Evolutionary conservation across 495 filamentous ascomycete genomes (phyloP).

Genomic region (Tuber borchii): DNA sequence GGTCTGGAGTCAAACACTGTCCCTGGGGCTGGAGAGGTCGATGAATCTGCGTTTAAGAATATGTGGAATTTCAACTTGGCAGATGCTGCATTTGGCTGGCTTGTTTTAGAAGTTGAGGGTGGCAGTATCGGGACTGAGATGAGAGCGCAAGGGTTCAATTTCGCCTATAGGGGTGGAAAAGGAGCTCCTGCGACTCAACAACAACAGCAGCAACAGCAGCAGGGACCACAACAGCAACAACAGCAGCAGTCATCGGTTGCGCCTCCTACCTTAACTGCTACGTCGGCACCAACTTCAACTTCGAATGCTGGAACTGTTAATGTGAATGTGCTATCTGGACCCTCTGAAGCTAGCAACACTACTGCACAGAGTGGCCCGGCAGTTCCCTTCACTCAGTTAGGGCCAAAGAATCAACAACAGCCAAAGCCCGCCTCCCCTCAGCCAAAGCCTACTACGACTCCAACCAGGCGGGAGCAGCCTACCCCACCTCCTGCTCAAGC

Average conservation of each 20-base stretch:
- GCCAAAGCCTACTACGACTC: constrained; percentile 43
- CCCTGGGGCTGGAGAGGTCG: constrained; percentile 69
- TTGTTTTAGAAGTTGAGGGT: constrained; percentile 88
- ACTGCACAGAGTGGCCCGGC: constrained; percentile 37
- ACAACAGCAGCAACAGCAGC: constrained; percentile 22
- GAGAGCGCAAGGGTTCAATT: constrained; percentile 98
- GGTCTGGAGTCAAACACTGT: constrained; percentile 66
- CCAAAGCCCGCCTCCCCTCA: constrained; percentile 42
- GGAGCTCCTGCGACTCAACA: constrained; percentile 36
- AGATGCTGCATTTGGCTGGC: constrained; percentile 92
- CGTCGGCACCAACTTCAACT: constrained; percentile 45
- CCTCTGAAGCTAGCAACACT: constrained; percentile 18
- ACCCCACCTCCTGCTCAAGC: constrained; percentile 48
- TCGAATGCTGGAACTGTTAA: constrained; percentile 41
- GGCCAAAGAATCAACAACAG: constrained; percentile 42
- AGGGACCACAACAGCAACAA: constrained; percentile 22
- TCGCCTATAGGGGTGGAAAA: constrained; percentile 77
- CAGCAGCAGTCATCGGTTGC: constrained; percentile 41
- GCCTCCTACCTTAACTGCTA: constrained; percentile 43
- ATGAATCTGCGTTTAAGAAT: constrained; percentile 99
- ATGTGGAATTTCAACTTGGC: constrained; percentile 99
- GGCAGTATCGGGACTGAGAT: constrained; percentile 97
- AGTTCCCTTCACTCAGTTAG: constrained; percentile 41
- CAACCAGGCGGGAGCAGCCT: constrained; percentile 46
- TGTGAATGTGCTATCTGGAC: constrained; percentile 32